phyloP scores from a whole-genome alignment of 176 grass and related monocot genomes.

The Triticum urartu region DNA sequence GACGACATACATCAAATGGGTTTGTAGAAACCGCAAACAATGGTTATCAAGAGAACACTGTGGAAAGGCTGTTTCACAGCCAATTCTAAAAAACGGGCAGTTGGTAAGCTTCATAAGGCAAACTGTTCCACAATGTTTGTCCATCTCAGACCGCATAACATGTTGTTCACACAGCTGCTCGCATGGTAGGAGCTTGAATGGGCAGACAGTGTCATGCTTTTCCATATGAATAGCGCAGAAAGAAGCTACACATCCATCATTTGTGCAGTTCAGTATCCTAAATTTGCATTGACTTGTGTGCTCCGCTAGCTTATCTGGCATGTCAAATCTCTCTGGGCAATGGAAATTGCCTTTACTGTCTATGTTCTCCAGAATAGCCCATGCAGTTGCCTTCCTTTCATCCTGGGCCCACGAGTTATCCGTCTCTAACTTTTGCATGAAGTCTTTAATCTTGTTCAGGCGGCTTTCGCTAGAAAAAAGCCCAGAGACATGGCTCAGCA shows the following conservation, averaged over 20 bases:
- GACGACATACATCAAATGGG: slow-evolving; percentile 62
- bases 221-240: slow-evolving; percentile 59
- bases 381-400: slow-evolving; percentile 31
- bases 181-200: slow-evolving; percentile 68
- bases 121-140: slow-evolving; percentile 61
- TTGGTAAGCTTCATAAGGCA: slow-evolving; percentile 77
- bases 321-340: slow-evolving; percentile 48
- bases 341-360: slow-evolving; percentile 54
- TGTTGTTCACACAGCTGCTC: slow-evolving; percentile 60
- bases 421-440: slow-evolving; percentile 59
- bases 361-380: slow-evolving; percentile 47
- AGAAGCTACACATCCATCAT: slow-evolving; percentile 45
- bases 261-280: slow-evolving; percentile 53
- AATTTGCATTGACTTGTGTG: slow-evolving; percentile 51
- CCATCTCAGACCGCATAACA: slow-evolving; percentile 70
- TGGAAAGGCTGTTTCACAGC: slow-evolving; percentile 70
- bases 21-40: slow-evolving; percentile 60
- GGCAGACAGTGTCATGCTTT: slow-evolving; percentile 64
- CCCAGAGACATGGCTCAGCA: slow-evolving; percentile 79
- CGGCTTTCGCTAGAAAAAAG: slow-evolving; percentile 76
- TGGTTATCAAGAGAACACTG: slow-evolving; percentile 68
- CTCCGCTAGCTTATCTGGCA: slow-evolving; percentile 33
- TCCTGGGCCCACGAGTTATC: slow-evolving; percentile 39
- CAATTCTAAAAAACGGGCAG: slow-evolving; percentile 76
- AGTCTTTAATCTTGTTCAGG: slow-evolving; percentile 70